These are phyloP conservation scores for Phalaenopsis aphrodite DNA, from an alignment of 106 monocot species.

Conservation along the genomic window DNA sequence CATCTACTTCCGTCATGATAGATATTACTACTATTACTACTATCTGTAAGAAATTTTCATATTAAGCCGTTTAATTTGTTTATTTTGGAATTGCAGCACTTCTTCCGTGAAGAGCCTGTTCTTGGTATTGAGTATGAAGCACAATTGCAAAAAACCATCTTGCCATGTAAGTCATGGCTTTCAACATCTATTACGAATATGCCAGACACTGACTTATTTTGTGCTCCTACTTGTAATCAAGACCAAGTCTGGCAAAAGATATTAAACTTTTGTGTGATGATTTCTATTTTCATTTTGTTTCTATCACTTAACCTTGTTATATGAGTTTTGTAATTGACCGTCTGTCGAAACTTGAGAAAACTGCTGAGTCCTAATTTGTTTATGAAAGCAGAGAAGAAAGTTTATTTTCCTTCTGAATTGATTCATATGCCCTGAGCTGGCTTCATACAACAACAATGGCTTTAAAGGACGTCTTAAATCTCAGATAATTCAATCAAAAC, in stretches of 20 bases:
- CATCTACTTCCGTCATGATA: neutral
- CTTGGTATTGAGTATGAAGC: conserved; percentile 98
- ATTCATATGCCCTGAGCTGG: neutral
- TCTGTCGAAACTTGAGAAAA: neutral
- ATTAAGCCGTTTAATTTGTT: neutral
- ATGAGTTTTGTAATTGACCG: neutral
- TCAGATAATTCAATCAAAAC: neutral
- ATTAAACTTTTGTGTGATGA: neutral
- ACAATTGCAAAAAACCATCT: conserved; percentile 81
- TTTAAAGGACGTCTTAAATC: neutral
- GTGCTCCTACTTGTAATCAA: neutral
- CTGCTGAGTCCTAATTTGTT: neutral
- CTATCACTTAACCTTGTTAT: neutral
- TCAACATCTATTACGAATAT: neutral
- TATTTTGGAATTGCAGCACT: conserved; percentile 53
- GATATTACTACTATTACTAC: neutral
- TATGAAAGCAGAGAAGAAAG: neutral
- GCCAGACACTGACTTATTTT: neutral
- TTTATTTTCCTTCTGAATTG: neutral
- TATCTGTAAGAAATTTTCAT: neutral
- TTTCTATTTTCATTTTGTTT: neutral
- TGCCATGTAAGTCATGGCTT: conserved; percentile 69
- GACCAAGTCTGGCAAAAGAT: neutral
- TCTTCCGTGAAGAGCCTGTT: conserved; percentile 83
- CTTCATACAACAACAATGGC: neutral